Evolutionary conservation across 2,329 filamentous ascomycete genomes (phyloP).

Genomic region (Neofusicoccum laricinum): DNA sequence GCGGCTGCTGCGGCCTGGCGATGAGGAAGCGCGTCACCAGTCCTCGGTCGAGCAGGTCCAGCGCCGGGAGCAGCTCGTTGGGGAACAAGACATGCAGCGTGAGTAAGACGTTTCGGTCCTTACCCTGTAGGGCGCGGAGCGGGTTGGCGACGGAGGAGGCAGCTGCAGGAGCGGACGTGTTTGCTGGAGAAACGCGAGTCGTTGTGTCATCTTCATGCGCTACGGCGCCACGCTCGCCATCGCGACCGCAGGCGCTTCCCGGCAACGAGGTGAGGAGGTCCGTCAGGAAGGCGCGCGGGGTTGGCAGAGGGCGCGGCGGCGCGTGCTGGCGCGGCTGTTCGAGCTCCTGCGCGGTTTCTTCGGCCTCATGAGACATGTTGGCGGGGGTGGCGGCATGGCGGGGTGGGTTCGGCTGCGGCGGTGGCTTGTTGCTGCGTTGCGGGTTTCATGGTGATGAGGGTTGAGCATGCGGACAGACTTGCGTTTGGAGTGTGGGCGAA

Average conservation of each 20-base stretch:
- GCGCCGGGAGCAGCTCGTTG: constrained; percentile 72
- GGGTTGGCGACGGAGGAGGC: constrained; percentile 21
- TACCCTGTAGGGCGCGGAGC: constrained; percentile 23
- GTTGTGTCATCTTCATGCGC: not conserved
- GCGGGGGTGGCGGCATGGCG: constrained; percentile 6
- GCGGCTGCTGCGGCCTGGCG: not conserved
- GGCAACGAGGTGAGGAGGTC: constrained; percentile 30
- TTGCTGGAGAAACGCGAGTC: not conserved
- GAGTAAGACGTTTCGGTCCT: constrained; percentile 57
- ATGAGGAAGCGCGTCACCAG: constrained; percentile 59
- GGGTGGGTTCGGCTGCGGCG: not conserved
- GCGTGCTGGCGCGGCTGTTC: not conserved
- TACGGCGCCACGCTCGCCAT: not conserved
- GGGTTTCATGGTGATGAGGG: constrained; percentile 7
- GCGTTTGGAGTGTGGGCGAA: not conserved
- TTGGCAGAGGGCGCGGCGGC: constrained; percentile 17
- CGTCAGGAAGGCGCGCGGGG: constrained; percentile 33
- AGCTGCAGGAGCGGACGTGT: not conserved
- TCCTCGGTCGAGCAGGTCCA: constrained; percentile 80
- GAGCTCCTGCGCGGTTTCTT: not conserved
- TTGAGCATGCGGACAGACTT: not conserved
- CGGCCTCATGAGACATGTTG: not conserved
- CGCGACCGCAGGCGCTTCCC: not conserved
- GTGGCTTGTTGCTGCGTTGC: constrained; percentile 2
- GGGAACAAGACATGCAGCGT: constrained; percentile 86